Conservation (phyloP, 2,329 filamentous ascomycete genomes). For the Diaporthe nobilis region DNA sequence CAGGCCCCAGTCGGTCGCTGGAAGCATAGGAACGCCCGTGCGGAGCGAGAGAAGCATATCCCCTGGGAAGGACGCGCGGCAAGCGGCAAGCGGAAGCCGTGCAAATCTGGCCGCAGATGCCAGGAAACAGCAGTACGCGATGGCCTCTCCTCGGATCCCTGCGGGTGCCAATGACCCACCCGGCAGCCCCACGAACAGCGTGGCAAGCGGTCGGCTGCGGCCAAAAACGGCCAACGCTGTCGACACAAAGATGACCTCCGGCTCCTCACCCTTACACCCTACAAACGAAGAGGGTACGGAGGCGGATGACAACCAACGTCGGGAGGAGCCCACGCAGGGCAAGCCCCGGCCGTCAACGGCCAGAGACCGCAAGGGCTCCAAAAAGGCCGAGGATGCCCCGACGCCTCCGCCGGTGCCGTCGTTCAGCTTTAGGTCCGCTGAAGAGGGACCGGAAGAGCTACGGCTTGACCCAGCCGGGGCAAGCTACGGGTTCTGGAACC, state of each 20-base stretch:
- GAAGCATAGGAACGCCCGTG: conserved; percentile 53
- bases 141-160: conserved; percentile 45
- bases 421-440: conserved; percentile 64
- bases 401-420: conserved; percentile 67
- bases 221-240: conserved; percentile 20
- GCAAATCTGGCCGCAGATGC: conserved; percentile 62
- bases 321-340: conserved; percentile 40
- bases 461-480: conserved; percentile 56
- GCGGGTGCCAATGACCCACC: conserved; percentile 34
- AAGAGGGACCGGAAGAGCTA: conserved; percentile 54
- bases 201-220: conserved; percentile 36
- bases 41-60: conserved; percentile 70
- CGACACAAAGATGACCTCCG: not conserved
- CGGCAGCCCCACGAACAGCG: conserved; percentile 42
- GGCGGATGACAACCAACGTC: conserved; percentile 41
- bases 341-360: conserved; percentile 33
- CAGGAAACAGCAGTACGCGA: conserved; percentile 59
- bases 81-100: conserved; percentile 54
- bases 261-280: conserved; percentile 29
- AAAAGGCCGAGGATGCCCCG: conserved; percentile 44
- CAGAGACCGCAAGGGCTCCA: conserved; percentile 41
- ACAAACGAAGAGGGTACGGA: not conserved
- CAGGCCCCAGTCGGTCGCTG: conserved; percentile 53
- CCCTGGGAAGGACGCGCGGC: conserved; percentile 60
- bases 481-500: conserved; percentile 69